These are phyloP conservation scores for Mucor plumbeus DNA, from an alignment of 371 early-diverging fungal genomes.

Conservation along the genomic window DNA sequence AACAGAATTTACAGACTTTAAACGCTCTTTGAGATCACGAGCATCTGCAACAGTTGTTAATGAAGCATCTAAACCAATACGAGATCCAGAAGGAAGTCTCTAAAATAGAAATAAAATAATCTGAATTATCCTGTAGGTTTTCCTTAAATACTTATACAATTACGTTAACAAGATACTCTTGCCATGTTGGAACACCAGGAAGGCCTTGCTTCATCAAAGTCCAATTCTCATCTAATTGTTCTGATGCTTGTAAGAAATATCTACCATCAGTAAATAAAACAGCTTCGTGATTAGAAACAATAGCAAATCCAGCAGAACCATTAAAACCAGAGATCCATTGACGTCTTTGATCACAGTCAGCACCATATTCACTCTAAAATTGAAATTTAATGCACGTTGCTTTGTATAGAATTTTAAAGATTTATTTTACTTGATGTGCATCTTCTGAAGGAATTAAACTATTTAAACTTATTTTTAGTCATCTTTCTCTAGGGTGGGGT, in stretches of 20 bases:
- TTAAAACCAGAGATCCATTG: slow-evolving; percentile 93
- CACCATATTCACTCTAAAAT: slow-evolving; percentile 91
- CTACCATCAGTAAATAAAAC: slow-evolving; percentile 98
- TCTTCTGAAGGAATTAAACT: slow-evolving; percentile 82
- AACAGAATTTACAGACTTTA: slow-evolving; percentile 56
- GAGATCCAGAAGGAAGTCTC: slow-evolving; percentile 69
- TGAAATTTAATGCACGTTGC: slow-evolving; percentile 3
- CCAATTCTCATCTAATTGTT: slow-evolving; percentile 93
- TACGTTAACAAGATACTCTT: slow-evolving; percentile 81
- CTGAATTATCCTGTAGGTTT: no score
- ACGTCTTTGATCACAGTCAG: slow-evolving; percentile 85
- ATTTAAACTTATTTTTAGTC: not conserved
- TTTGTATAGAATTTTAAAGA: not conserved
- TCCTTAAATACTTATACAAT: not conserved
- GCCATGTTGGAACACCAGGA: slow-evolving; percentile 87
- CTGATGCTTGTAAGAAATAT: slow-evolving; percentile 96
- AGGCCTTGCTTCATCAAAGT: slow-evolving; percentile 91
- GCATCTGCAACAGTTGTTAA: slow-evolving; percentile 78
- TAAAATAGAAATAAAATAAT: slow-evolving; percentile 8
- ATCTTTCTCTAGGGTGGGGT: not conserved
- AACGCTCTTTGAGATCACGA: slow-evolving; percentile 54
- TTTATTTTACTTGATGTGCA: slow-evolving; percentile 74
- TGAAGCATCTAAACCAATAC: slow-evolving; percentile 87
- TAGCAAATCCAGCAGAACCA: slow-evolving; percentile 94
- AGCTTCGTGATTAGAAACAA: slow-evolving; percentile 74